Conservation (phyloP, 2,329 filamentous ascomycete species). For the Tolypocladium album region DNA sequence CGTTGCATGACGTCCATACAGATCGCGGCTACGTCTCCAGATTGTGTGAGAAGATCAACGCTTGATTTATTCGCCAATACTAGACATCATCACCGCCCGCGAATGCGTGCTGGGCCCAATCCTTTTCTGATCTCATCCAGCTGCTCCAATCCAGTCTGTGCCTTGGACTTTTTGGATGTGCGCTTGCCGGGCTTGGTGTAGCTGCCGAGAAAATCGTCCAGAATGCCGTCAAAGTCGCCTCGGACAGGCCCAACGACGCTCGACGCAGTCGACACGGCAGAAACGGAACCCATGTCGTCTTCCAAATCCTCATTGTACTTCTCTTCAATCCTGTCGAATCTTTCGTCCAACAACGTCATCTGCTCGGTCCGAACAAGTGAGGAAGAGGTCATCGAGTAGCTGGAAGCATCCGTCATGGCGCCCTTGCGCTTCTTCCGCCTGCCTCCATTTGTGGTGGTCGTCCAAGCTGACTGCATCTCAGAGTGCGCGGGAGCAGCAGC, state of each 20-base stretch:
- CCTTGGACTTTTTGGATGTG: constrained; percentile 67
- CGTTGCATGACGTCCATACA: not conserved
- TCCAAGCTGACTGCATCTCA: constrained; percentile 60
- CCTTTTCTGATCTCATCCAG: constrained; percentile 79
- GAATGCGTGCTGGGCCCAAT: constrained; percentile 64
- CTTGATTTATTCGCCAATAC: not conserved
- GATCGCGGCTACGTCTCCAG: not conserved
- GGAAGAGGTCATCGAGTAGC: constrained; percentile 87
- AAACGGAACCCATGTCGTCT: constrained; percentile 44
- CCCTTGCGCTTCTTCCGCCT: constrained; percentile 92
- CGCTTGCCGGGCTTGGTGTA: constrained; percentile 65
- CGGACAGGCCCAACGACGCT: constrained; percentile 59
- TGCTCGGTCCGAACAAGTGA: constrained; percentile 81
- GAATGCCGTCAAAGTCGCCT: constrained; percentile 75
- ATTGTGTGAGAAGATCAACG: not conserved
- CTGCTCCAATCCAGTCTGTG: constrained; percentile 74
- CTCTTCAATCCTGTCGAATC: constrained; percentile 87
- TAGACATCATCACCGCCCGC: constrained; percentile 9
- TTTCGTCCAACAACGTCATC: constrained; percentile 70
- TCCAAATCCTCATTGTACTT: constrained; percentile 47
- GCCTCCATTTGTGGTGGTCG: constrained; percentile 67
- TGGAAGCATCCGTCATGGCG: constrained; percentile 76
- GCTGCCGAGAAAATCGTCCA: constrained; percentile 83
- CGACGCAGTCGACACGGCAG: constrained; percentile 51
- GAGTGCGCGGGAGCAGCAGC: constrained; percentile 38